Percentiles rank a stretch among this genome's conserved stretches.
phyloP scores from a whole-genome alignment of 169 alveolate species.

The Eimeria sp. region DNA sequence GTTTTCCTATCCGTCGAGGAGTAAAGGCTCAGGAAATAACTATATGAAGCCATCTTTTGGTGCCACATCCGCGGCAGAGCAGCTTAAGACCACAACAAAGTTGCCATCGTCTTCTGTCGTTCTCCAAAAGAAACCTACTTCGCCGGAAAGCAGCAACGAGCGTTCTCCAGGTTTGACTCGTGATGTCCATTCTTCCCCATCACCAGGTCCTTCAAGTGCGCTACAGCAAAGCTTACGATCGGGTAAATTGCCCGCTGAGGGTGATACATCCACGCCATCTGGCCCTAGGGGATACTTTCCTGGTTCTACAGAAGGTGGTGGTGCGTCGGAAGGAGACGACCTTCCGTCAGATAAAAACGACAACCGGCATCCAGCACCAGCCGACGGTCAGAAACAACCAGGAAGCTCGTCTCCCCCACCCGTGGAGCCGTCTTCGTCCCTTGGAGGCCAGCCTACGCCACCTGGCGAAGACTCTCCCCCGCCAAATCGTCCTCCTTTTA shows the following conservation, averaged over 20 bases:
- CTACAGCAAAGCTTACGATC: background rate
- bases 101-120: background rate
- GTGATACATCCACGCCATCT: background rate
- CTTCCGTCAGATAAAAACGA: background rate
- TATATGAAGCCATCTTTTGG: background rate
- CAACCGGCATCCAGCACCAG: background rate
- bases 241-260: background rate
- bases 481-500: background rate
- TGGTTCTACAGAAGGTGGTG: background rate
- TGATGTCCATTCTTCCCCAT: no score
- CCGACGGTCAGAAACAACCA: background rate
- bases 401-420: background rate
- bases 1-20: background rate
- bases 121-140: background rate
- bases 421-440: background rate
- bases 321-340: background rate
- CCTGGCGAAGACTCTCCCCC: constrained; percentile 5
- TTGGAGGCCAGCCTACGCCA: background rate
- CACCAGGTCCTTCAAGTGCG: background rate
- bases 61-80: background rate
- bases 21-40: background rate
- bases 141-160: background rate
- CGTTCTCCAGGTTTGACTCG: background rate
- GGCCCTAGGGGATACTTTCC: background rate
- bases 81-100: background rate